phyloP scores from a whole-genome alignment of 176 grass and related monocot species.

The Musa schizocarpa region DNA sequence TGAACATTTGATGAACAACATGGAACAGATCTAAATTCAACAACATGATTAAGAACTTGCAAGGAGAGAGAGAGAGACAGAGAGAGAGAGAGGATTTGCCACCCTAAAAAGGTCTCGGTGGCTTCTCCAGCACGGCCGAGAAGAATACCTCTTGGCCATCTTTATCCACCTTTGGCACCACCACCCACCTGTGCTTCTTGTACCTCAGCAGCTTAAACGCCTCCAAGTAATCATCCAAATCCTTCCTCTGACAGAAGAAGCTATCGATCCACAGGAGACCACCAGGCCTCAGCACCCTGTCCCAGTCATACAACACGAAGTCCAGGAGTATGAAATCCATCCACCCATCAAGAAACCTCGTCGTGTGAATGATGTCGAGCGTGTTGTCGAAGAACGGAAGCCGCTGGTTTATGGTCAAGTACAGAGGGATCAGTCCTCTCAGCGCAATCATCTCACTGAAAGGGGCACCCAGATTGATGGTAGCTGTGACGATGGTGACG shows the following conservation, averaged over 20 bases:
- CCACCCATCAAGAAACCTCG: constrained; percentile 35
- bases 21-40: too few relatives aligned
- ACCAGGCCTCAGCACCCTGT: constrained; percentile 33
- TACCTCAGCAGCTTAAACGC: constrained; percentile 33
- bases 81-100: too few relatives aligned
- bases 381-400: constrained; percentile 48
- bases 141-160: constrained; percentile 31
- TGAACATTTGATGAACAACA: too few relatives aligned
- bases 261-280: constrained; percentile 38
- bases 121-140: constrained; percentile 41
- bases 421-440: constrained; percentile 31
- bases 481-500: constrained; percentile 31
- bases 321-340: constrained; percentile 31
- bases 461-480: constrained; percentile 36
- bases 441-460: constrained; percentile 38
- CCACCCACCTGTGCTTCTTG: constrained; percentile 29
- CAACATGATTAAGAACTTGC: too few relatives aligned
- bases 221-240: constrained; percentile 36
- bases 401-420: constrained; percentile 29
- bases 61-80: too few relatives aligned
- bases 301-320: constrained; percentile 41
- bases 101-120: constrained; percentile 30
- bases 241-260: constrained; percentile 33
- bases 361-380: constrained; percentile 38
- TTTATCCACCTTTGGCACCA: constrained; percentile 39